Evolutionary conservation across 2,329 filamentous ascomycete genomes (phyloP).

Genomic region (Fusarium penzigii): DNA sequence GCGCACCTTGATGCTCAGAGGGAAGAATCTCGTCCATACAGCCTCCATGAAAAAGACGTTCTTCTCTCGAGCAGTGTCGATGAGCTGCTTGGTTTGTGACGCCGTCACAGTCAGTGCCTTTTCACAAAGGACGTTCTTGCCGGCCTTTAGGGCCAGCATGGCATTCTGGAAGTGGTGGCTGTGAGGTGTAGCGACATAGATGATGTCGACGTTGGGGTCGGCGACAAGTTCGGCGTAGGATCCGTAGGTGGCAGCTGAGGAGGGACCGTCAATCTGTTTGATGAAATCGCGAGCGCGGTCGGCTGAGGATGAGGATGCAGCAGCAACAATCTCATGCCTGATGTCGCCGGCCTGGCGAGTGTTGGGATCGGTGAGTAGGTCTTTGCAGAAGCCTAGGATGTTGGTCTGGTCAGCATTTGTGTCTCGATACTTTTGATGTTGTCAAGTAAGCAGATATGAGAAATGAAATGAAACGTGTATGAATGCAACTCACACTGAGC

Average conservation of each 20-base stretch:
- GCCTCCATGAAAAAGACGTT: conserved; percentile 80
- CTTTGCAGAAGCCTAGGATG: conserved; percentile 65
- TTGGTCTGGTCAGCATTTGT: neutral
- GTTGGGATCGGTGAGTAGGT: conserved; percentile 74
- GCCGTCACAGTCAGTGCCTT: conserved; percentile 88
- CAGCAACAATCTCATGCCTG: conserved; percentile 75
- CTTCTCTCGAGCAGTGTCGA: conserved; percentile 71
- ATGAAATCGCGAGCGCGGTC: conserved; percentile 73
- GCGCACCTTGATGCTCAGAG: conserved; percentile 73
- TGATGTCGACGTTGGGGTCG: conserved; percentile 77
- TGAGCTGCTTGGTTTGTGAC: conserved; percentile 70
- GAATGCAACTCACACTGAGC: conserved; percentile 50
- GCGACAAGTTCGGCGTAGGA: conserved; percentile 80
- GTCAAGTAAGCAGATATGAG: too few species aligned
- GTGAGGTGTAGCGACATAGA: conserved; percentile 90
- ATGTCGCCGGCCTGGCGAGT: conserved; percentile 71
- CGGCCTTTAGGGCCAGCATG: conserved; percentile 79
- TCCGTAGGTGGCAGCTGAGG: conserved; percentile 71
- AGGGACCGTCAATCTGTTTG: conserved; percentile 66
- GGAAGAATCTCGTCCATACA: conserved; percentile 89
- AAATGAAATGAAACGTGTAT: neutral
- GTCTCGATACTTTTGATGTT: too few species aligned
- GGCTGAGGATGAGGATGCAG: conserved; percentile 74
- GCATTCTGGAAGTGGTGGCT: conserved; percentile 92
- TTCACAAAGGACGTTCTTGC: conserved; percentile 88